Evolutionary conservation across 176 grass and related monocot genomes (phyloP).

Genomic region (maize (Zea mays)): DNA sequence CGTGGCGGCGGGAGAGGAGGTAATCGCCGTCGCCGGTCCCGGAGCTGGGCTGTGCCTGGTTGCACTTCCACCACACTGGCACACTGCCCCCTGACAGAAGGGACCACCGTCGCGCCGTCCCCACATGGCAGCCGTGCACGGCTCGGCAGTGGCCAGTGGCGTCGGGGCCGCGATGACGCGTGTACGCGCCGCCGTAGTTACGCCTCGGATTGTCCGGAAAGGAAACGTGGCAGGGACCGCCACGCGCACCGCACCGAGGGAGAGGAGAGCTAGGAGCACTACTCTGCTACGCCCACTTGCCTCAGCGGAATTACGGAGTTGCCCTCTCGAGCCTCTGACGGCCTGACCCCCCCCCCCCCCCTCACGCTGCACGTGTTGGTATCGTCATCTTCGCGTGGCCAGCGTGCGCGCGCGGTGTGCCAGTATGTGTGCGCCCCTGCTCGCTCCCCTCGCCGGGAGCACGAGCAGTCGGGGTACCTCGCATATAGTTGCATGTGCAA

Average conservation of each 20-base stretch:
- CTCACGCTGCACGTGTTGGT: constrained; percentile 6
- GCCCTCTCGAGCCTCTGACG: not conserved
- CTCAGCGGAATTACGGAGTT: not conserved
- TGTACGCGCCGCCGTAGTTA: not conserved
- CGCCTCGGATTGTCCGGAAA: constrained; percentile 6
- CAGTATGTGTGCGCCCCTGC: not conserved
- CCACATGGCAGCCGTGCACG: not conserved
- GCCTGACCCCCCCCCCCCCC: not conserved
- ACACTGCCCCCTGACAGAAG: not conserved
- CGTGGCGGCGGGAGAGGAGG: constrained; percentile 22
- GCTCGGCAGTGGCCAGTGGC: not conserved
- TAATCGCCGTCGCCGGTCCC: not conserved
- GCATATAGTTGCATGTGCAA: no score
- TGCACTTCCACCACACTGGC: no score
- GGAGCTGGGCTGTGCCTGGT: no score
- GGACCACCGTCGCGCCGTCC: accelerated
- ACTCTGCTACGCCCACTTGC: not conserved
- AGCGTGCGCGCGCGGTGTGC: not conserved
- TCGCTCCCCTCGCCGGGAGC: not conserved
- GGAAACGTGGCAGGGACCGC: constrained; percentile 28
- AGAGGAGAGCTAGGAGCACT: not conserved
- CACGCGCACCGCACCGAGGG: not conserved
- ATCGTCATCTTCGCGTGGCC: not conserved
- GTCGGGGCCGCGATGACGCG: not conserved
- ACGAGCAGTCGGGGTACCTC: no score